Conservation (phyloP, 2,329 filamentous ascomycete species). For the Scedosporium aurantiacum region DNA sequence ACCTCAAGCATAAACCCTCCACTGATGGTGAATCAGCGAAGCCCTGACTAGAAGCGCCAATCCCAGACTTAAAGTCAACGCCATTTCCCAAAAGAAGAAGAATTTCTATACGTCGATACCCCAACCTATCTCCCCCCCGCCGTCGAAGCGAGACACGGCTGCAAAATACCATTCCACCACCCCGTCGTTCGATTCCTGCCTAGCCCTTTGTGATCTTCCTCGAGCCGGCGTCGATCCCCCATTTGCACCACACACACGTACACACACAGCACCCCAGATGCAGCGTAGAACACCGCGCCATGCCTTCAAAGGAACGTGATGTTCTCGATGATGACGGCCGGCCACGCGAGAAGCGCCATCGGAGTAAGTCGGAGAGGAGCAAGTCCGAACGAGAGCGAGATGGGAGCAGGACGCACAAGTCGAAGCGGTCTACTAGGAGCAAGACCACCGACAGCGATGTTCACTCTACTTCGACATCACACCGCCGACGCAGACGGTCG, state of each 20-base stretch:
- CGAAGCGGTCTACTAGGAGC: constrained; percentile 3
- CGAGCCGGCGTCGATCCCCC: neutral
- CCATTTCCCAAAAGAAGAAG: neutral
- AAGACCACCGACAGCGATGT: constrained; percentile 7
- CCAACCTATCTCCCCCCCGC: neutral
- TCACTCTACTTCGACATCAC: constrained; percentile 8
- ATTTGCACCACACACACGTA: neutral
- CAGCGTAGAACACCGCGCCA: constrained; percentile 12
- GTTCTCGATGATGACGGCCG: constrained; percentile 26
- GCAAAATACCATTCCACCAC: neutral
- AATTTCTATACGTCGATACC: neutral
- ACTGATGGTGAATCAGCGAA: neutral
- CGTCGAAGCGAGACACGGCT: neutral
- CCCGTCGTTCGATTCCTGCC: neutral
- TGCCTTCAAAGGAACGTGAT: constrained; percentile 32
- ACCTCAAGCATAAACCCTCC: neutral
- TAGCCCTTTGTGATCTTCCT: neutral
- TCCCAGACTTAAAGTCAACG: neutral
- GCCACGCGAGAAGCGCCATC: constrained; percentile 27
- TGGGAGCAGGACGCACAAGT: constrained; percentile 2
- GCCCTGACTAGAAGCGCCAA: neutral
- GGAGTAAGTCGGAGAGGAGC: constrained; percentile 25
- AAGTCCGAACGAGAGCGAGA: constrained; percentile 4
- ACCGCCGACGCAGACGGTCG: constrained; percentile 20
- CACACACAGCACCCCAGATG: neutral